Evolutionary conservation across 2,329 filamentous ascomycete genomes (phyloP), one percentile per base, ranked within the genome.

Genomic region (Fusarium gaditjirri): DNA sequence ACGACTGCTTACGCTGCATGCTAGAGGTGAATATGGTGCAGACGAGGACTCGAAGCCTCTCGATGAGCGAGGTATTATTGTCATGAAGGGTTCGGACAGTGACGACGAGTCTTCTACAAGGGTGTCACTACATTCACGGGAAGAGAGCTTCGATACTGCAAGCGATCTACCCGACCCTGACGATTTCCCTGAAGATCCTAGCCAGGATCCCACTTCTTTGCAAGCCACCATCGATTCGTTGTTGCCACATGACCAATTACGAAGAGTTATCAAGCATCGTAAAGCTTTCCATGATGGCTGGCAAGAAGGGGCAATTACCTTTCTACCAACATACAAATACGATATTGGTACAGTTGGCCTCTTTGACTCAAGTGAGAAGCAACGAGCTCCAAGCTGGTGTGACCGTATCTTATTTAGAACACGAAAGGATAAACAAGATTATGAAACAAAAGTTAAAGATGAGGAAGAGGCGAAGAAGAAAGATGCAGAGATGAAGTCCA

Each of bases 301-400:
- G 95, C 88, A 88, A 55, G 96, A 99, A 84, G 96, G 95, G 0
- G 86, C 90, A 2, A 95, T 99, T 61, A 89, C 89, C 2, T 99
- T 99, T 77, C 80, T 98, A 21, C 96, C 96, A 4, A 97, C 96
- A 0, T 99, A 99, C 82, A 99, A 99, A 81, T 99, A 99, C 75
- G 97, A 99, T 77, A 87, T 97, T 33, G 96, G 96, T n/a, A 97
- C 93, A 35, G 90, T 97, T 36, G 93, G 93, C 4, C 88, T 94
- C 35, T 99, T 98, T 79, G 97, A 99, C 82, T 94, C 95, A 1
- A 97, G 95, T 73, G 96, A 98, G 79, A 99, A 99, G 84, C 92
- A 92, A 71, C 89, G 97, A 58, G 92, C 93, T 5, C 96, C 96
- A 6, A 97, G 94, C 79, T 99, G 96, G 95, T 99, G 96, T 80